Evolutionary conservation across 768 basidiomycete species (phyloP), one percentile per base, ranked within the genome.

Genomic region (Boletus vermiculosoides): DNA sequence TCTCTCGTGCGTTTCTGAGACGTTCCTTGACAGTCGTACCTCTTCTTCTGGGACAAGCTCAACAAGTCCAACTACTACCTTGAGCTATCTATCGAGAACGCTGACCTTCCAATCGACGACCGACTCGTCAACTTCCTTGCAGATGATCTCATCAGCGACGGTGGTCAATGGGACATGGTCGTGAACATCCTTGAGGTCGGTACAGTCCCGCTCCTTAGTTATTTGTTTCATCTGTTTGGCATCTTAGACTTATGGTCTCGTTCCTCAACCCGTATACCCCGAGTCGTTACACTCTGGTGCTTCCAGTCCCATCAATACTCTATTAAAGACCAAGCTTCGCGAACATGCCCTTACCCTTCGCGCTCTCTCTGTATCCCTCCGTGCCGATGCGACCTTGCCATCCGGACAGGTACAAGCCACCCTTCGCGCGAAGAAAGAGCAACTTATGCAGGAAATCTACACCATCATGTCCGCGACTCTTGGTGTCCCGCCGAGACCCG

Each of bases 21-120:
- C 22, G 30, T 48, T 57, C 28, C 31, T 15, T 39, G 41, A 42
- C 63, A 92, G 88, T 84, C 85, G 2, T 96, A 96, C 72, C 80
- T 95, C 30, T 95, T 94, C 80, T 95, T 98, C 81, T 96, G 88
- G 80, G 95, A 98, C 75, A 94, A 95, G 74, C 83, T 98, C 49
- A 93, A 95, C 79, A 92, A 97, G 71, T 74, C 81, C 44, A 89
- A 88, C 72, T 94, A 91, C 74, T 96, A 89, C 73, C 86, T 97
- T 18, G 95, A 97, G 73, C 80, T 88, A 40, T 83, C 88, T 47
- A 90, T 98, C 63, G 79, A 96, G 72, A 81, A 89, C 53, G 86
- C 86, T 1, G 85, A 91, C 61, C 80, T 85, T 40, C 87, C 91
- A 1, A 74, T 95, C 50, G 91, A 96, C 52, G 86, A 91, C 66